Base-by-base conservation (phyloP, 148 eudicot species). In the Amaranthus cruentus region DNA sequence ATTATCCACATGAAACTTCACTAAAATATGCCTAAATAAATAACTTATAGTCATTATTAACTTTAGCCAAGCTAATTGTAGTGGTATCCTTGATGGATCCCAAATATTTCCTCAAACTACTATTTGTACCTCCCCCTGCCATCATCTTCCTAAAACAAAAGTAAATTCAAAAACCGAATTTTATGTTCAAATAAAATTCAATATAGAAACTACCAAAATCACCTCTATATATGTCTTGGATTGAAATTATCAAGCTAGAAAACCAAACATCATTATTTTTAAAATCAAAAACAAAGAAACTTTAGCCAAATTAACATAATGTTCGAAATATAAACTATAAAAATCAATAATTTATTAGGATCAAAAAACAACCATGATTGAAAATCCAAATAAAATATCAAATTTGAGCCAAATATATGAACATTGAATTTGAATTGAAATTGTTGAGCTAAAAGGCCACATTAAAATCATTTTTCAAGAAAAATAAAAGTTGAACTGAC, bases 1-100 rank as follows among this genome's bases (percentile, higher is more conserved):
- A 18, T 18, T 18, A 18, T 18, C 18, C 18, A 18, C 18, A 18
- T 18, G 18, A 18, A 18, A 18, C 18, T 18, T 18, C 18, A 18
- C 18, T 18, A 59, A 56, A 18, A n/a, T 52, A 44, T 49, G 10
- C 51, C 73, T 52, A 47, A 13, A 44, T 28, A 44, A 58, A 28
- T 85, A 95, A 97, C 98, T 91, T 91, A 77, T 87, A 94, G 55
- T 83, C 91, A 77, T 93, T 94, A 71, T 90, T 94, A 18, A 91
- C 94, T 90, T 94, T 94, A 42, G 96, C 98, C 89, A 94, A 87
- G 84, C 84, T 89, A 56, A 94, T 96, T 46, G 90, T 89, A 51
- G 98, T 94, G 57, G 89, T 87, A 77, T 94, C 98, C 81, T 94
- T 94, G 59, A 94, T 84, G 9, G 98, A 87, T 64, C 98, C 97